These are phyloP conservation scores for Aphanoascus verrucosus DNA, from an alignment of 2,329 filamentous ascomycete genomes.

Conservation along the genomic window DNA sequence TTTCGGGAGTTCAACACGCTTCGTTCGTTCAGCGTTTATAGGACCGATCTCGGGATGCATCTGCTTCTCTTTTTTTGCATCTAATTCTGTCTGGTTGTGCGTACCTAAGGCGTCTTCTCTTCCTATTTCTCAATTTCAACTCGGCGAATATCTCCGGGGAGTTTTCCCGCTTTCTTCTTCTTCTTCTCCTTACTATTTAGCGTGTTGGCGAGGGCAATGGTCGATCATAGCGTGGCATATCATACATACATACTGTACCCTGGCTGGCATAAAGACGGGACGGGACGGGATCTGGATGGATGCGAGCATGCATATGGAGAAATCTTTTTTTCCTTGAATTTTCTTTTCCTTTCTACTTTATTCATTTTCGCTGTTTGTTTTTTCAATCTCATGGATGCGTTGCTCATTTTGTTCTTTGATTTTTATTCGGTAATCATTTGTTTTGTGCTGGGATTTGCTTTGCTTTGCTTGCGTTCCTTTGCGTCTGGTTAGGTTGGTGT, in stretches of 20 bases:
- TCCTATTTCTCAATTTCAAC: no score
- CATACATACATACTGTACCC: background rate
- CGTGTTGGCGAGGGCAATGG: background rate
- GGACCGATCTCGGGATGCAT: background rate
- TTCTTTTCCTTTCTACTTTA: no score
- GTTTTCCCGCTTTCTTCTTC: background rate
- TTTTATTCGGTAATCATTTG: no score
- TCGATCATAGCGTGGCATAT: slow-evolving; percentile 3
- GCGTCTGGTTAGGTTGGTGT: no score
- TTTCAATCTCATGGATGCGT: no score
- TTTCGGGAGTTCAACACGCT: background rate
- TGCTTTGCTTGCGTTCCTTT: no score
- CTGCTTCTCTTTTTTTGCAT: background rate
- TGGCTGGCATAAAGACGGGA: no score
- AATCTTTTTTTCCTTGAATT: no score
- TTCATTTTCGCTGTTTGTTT: no score
- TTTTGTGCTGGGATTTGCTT: no score
- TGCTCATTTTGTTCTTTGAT: no score
- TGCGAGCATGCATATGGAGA: background rate
- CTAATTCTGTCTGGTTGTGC: background rate
- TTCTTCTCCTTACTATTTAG: background rate
- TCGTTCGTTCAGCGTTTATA: background rate
- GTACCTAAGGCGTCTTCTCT: background rate
- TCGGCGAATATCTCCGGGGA: no score
- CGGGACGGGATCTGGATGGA: background rate